Evolutionary conservation across 495 filamentous ascomycete genomes (phyloP).

Genomic region (Neurospora pannonica): DNA sequence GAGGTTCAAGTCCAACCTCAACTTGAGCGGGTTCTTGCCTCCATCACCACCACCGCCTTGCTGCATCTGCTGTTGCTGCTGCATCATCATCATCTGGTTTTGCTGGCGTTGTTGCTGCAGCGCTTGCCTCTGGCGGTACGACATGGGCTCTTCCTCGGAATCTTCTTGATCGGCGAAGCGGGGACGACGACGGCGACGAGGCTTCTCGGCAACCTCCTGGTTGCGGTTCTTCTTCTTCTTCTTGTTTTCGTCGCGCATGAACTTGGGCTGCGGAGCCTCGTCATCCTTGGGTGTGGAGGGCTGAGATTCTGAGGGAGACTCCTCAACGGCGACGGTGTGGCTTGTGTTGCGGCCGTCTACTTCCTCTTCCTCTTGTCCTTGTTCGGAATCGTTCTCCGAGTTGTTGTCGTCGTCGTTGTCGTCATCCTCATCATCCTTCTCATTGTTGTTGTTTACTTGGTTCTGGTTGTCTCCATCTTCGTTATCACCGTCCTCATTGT

Average conservation of each 20-base stretch:
- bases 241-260: conserved; percentile 22
- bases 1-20: conserved; percentile 77
- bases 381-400: conserved; percentile 5
- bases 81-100: conserved; percentile 16
- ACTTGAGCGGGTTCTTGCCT: conserved; percentile 60
- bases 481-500: conserved; percentile 6
- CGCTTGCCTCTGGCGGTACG: conserved; percentile 18
- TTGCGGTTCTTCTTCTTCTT: conserved; percentile 3
- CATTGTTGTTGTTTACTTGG: conserved; percentile 7
- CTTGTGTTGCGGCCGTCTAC: conserved; percentile 4
- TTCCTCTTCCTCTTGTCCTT: conserved; percentile 18
- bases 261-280: conserved; percentile 25
- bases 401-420: conserved; percentile 7
- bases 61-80: conserved; percentile 13
- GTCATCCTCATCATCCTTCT: conserved; percentile 2
- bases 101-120: conserved; percentile 12
- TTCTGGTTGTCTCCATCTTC: conserved; percentile 9
- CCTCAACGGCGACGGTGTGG: neutral
- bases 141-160: conserved; percentile 2
- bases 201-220: conserved; percentile 10
- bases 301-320: conserved; percentile 14
- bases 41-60: conserved; percentile 30
- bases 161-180: conserved; percentile 3
- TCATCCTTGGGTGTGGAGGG: conserved; percentile 25
- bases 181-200: conserved; percentile 7